Evolutionary conservation across 2,329 filamentous ascomycete genomes (phyloP).

Genomic region (Cadophora gregata): DNA sequence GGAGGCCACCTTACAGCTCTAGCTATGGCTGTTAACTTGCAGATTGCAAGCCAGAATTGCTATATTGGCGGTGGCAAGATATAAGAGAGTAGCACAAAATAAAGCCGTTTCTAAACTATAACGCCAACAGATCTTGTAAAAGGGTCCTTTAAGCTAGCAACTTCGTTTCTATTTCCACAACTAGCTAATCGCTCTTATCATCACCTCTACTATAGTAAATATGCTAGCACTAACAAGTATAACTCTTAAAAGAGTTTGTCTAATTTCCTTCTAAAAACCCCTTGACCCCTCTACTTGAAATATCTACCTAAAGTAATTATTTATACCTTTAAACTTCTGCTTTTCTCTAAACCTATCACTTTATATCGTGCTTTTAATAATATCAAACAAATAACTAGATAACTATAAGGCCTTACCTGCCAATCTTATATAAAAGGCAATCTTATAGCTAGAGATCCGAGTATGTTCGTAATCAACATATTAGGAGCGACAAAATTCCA

Average conservation of each 20-base stretch:
- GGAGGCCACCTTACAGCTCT: constrained; percentile 7
- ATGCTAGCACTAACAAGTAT: constrained; percentile 98
- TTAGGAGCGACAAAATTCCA: no score
- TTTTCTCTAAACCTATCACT: constrained; percentile 83
- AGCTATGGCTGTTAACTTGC: constrained; percentile 15
- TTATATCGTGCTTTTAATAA: constrained; percentile 99
- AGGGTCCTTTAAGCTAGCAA: neutral
- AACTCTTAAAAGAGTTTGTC: constrained; percentile 86
- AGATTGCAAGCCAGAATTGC: constrained; percentile 20
- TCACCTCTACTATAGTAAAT: constrained; percentile 81
- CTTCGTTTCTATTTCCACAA: no score
- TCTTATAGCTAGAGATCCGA: constrained; percentile 81
- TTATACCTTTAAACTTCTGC: constrained; percentile 80
- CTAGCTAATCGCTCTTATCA: constrained; percentile 64
- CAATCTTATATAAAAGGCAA: constrained; percentile 90
- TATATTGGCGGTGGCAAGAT: constrained; percentile 11
- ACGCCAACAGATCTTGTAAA: neutral
- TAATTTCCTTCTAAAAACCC: constrained; percentile 96
- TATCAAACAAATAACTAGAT: constrained; percentile 92
- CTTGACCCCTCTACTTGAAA: constrained; percentile 76
- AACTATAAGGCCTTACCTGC: constrained; percentile 96
- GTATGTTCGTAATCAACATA: no score
- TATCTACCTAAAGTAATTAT: constrained; percentile 86
- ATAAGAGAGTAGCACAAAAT: neutral
- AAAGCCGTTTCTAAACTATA: neutral